These are phyloP conservation scores for Naganishia sp. DNA, from an alignment of 1,284 basidiomycete species.

Conservation along the genomic window DNA sequence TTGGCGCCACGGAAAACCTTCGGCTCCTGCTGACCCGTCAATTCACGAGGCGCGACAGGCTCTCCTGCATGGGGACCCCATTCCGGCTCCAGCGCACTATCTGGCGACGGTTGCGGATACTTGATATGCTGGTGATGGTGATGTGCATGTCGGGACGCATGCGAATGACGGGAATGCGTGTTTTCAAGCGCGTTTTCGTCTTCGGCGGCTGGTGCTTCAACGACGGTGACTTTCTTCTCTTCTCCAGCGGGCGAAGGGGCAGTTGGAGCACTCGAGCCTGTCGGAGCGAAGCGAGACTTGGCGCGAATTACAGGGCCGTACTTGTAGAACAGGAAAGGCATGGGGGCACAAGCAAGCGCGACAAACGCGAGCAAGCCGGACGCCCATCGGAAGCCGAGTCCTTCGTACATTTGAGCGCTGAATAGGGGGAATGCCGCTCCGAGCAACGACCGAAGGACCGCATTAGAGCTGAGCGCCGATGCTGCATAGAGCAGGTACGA, in stretches of 20 bases:
- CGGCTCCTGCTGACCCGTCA: slow-evolving; percentile 16
- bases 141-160: slow-evolving; percentile 13
- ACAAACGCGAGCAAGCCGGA: slow-evolving; percentile 62
- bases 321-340: slow-evolving; percentile 57
- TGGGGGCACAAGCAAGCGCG: slow-evolving; percentile 61
- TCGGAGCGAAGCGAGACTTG: slow-evolving; percentile 42
- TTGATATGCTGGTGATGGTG: slow-evolving; percentile 27
- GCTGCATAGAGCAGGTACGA: slow-evolving; percentile 61
- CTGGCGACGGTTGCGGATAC: slow-evolving; percentile 34
- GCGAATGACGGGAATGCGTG: slow-evolving; percentile 23
- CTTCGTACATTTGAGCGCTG: slow-evolving; percentile 46
- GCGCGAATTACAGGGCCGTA: slow-evolving; percentile 50
- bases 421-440: slow-evolving; percentile 60
- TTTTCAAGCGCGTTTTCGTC: neutral
- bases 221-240: slow-evolving; percentile 10
- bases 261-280: neutral
- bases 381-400: slow-evolving; percentile 50
- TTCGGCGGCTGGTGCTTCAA: slow-evolving; percentile 8
- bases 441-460: slow-evolving; percentile 52
- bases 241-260: neutral
- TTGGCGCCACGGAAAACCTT: slow-evolving; percentile 16
- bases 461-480: slow-evolving; percentile 48
- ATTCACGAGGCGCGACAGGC: slow-evolving; percentile 10
- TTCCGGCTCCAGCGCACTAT: slow-evolving; percentile 42
- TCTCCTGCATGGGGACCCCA: slow-evolving; percentile 45